Conservation (phyloP, 306 rosid genomes). For the Medicago truncatula region DNA sequence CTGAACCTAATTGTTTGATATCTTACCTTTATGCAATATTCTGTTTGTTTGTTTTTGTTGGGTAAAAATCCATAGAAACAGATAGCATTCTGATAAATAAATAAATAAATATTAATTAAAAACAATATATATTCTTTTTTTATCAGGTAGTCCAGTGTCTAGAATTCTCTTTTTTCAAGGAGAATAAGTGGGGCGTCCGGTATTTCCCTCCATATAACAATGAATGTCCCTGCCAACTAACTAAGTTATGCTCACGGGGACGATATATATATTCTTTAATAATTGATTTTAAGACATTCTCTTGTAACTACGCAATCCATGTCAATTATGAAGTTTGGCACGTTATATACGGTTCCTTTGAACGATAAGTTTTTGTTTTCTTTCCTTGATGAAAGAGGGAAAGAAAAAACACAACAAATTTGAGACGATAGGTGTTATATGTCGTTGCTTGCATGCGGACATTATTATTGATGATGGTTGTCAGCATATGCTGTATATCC, state of each 20-base stretch:
- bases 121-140: neutral
- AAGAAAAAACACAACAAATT: neutral
- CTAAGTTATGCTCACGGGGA: too few relatives aligned
- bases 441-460: constrained; percentile 2
- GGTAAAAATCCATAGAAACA: neutral
- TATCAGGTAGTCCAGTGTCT: too few relatives aligned
- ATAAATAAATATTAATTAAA: neutral
- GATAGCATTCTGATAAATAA: too few relatives aligned
- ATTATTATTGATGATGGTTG: constrained; percentile 8
- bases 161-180: too few relatives aligned
- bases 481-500: constrained; percentile 13
- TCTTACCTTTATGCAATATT: neutral
- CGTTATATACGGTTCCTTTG: neutral
- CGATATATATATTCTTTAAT: neutral
- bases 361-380: constrained; percentile 2
- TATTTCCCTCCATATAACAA: too few relatives aligned
- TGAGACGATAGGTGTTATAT: neutral
- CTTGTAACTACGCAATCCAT: neutral
- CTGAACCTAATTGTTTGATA: too few relatives aligned
- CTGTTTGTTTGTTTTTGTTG: too few relatives aligned
- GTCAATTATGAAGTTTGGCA: constrained; percentile 8
- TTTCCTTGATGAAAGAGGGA: neutral
- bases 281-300: neutral
- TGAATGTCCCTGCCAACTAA: too few relatives aligned
- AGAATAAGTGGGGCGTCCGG: too few relatives aligned